Evolutionary conservation across 345 rosid species (phyloP), one percentile per base, ranked within the genome.

Genomic region (Ceriops zippeliana): DNA sequence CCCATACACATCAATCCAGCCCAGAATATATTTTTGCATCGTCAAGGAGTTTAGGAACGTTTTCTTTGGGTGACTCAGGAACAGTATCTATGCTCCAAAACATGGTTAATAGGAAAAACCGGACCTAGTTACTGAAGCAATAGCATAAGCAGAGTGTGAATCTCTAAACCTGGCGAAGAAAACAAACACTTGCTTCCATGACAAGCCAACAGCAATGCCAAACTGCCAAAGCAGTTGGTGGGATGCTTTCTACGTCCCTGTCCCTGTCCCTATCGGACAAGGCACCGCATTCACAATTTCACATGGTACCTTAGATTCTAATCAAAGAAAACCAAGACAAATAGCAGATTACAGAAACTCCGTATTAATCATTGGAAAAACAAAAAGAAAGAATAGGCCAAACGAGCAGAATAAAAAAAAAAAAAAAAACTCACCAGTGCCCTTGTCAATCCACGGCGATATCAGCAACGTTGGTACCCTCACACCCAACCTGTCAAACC

Each of bases 401-500:
- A 73, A 46, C 21, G 35, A 11, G 31, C 26, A 22, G 42, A 11
- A 9, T 34, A 46, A 22, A 21, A 5, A 37, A 10, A 15, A 15
- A 24, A 24, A 24, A 24, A 24, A 24, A 31, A 64, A 72, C 85
- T 83, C 69, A 96, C 99, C 99, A 58, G 90, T 89, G 52, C 88
- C 89, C 83, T 87, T 96, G 60, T 96, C 98, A 38, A 96, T 83
- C 99, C 99, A 95, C 1, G 98, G 98, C 15, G 98, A 96, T 62
- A 92, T 66, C 71, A 96, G 32, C 16, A 96, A 2, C 1, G 99
- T 80, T 5, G 99, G 99, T 42, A 96, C 99, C 68, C 99, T 73
- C 65, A 96, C 96, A 16, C 99, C 99, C 83, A 96, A 74, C 42
- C 98, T 85, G 26, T 96, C 81, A 76, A 96, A 96, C 71, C 85